Base-by-base conservation (phyloP, 331 rosid genomes). In the Telfairia occidentalis region DNA sequence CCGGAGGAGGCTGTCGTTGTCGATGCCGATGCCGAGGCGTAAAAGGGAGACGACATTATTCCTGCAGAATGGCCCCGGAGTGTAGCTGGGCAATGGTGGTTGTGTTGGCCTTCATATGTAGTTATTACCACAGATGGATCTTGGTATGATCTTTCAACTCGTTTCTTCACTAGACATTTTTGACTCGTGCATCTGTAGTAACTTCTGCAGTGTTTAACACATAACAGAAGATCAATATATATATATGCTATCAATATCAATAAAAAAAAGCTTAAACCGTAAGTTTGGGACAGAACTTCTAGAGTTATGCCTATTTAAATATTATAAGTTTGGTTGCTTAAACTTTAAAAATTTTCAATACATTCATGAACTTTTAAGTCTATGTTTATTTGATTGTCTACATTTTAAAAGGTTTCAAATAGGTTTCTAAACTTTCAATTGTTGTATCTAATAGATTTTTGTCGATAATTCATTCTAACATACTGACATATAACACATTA, bases 81-180 rank as follows among this genome's bases (percentile, higher is more conserved):
- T 28, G 95, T 94, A 3, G 96, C 95, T 4, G 98, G 98, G 42
- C 89, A 91, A 52, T 87, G 97, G 79, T 94, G 98, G 85, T 82
- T 89, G 83, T 94, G 98, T 79, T 89, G 90, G 21, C 98, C 98
- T 82, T 94, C 98, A 24, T 94, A 94, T 40, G 98, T 94, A 71
- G 98, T 94, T 78, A 94, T 82, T 81, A 94, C 96, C 35, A 82
- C 79, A 5, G 92, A 26, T 15, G 97, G 91, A 72, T 94, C 96
- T 75, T 91, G 91, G 84, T 75, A 91, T 83, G 96, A 89, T 57
- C 98, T 89, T 77, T 94, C 98, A 24, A 91, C 98, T 7, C 96
- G 87, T 71, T 94, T 94, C 83, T 94, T 94, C 80, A 94, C 98
- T 3, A 26, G 23, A 82, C 98, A 94, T 76, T 89, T 94, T 46